Base-by-base conservation (phyloP, 495 filamentous ascomycete species). In the Penicillium atrosanguineum region DNA sequence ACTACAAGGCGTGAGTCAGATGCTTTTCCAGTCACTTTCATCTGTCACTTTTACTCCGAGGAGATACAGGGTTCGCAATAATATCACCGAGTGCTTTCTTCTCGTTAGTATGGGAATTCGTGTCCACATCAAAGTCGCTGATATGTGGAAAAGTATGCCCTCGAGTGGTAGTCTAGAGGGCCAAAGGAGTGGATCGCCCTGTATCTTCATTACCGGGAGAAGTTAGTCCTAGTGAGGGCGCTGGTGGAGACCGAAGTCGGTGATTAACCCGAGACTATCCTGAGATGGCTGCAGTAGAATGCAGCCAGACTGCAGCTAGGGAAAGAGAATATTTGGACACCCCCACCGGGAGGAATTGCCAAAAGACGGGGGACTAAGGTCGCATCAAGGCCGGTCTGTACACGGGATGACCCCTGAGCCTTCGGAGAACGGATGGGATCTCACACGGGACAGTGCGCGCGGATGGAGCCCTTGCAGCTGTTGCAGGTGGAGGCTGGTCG, bases 261-360 rank as follows among this genome's bases (percentile, higher is more conserved):
- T 56, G 52, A 61, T 61, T 52, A 50, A 53, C 54, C 63, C 62
- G 59, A 51, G 49, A 50, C 56, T 53, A 59, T 25, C 39, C 52
- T 42, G 20, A 38, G 46, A 56, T 51, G 52, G 59, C 56, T 62
- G 51, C 62, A 62, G 56, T 46, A 52, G 48, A 44, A 47, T 51
- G 42, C 58, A 43, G 51, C 36, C 50, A 50, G n/a, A 36, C 62
- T 63, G 62, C 62, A 65, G 45, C 60, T 65, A 65, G 38, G 34
- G 48, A 38, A 55, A 44, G 31, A 18, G 6, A 11, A 36, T n/a
- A 23, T 26, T 42, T 4, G 28, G 31, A 34, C 31, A n/a, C n/a
- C n/a, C n/a, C 23, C 23, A 5, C 31, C 3, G 31, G 31, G 31
- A 4, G 1, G 1, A 14, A 14, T 15, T 3, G 28, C 11, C 28